These are phyloP conservation scores for Aegle marmelos DNA, from an alignment of 345 rosid species.

Conservation along the genomic window DNA sequence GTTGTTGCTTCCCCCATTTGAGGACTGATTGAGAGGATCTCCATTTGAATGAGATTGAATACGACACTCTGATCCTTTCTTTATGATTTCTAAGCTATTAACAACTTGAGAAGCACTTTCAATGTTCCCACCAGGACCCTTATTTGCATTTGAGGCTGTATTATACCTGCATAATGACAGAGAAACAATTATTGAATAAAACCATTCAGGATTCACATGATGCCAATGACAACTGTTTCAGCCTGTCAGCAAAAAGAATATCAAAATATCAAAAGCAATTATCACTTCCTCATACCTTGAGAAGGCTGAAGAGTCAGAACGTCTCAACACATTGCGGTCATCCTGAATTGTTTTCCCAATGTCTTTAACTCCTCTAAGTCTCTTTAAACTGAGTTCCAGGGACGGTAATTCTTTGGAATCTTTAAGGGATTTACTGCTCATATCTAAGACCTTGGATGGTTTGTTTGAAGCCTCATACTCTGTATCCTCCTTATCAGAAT, in stretches of 20 bases:
- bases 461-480: constrained; percentile 31
- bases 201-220: constrained; percentile 7
- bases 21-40: constrained; percentile 40
- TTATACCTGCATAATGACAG: constrained; percentile 38
- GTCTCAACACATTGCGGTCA: constrained; percentile 55
- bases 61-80: constrained; percentile 24
- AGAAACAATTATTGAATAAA: not conserved
- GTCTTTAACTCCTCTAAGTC: constrained; percentile 37
- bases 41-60: constrained; percentile 27
- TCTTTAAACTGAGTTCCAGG: constrained; percentile 32
- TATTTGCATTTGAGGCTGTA: constrained; percentile 30
- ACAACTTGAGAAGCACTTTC: constrained; percentile 29
- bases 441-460: constrained; percentile 32
- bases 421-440: constrained; percentile 23
- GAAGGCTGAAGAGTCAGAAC: constrained; percentile 51
- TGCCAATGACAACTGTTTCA: not conserved
- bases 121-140: constrained; percentile 26
- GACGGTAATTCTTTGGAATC: constrained; percentile 30
- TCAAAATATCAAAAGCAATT: not conserved
- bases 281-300: constrained; percentile 36
- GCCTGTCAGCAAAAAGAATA: constrained; percentile 4
- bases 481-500: constrained; percentile 25
- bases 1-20: constrained; percentile 44
- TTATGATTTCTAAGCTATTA: constrained; percentile 19
- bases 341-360: constrained; percentile 21